Evolutionary conservation across 371 early-diverging fungal species (phyloP), one percentile per base, ranked within the genome.

Genomic region (Zopfochytrium polystomum): DNA sequence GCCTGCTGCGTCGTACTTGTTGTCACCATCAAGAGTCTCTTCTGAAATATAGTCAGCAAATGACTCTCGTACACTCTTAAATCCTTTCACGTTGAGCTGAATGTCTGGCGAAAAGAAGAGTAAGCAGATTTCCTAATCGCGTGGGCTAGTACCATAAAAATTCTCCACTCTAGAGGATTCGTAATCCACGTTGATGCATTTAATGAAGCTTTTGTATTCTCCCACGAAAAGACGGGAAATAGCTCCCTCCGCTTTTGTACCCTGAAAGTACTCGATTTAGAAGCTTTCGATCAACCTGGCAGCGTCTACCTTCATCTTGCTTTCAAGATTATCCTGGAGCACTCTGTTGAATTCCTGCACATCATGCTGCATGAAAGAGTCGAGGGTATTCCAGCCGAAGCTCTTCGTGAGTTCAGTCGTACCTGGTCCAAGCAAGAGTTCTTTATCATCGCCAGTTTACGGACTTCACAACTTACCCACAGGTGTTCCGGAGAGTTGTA

Each of bases 311-410:
- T 92, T 90, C 97, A 96, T 96, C 73, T 93, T 93, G 45, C 78
- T 85, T 75, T 96, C 97, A 46, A 98, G 74, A 70, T 91, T 91
- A 70, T 98, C 97, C 76, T 95, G 95, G 51, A 98, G 75, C 4
- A 96, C 93, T 47, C 98, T 84, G 75, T 94, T 93, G 68, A 98
- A 93, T 70, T 96, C 97, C 69, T 96, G 96, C 13, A 98, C 92
- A 72, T 98, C 98, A 70, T 96, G 97, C 75, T 98, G 97, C 86
- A 87, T 88, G 68, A 96, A 98, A 5, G 94, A 86, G 43, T 96
- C 97, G 52, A 86, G 58, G 0, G 95, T 85, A 73, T 93, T 90
- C 98, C 98, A 98, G 4, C 98, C 98, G 83, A 98, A 98, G 0
- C 93, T 91, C 68, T 85, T 86, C 2, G 98, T 98, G 61, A 98